A percentile compares a stretch with the other conserved stretches of the same genome.
Conservation (phyloP, 306 rosid species). For the Inga laurina region DNA sequence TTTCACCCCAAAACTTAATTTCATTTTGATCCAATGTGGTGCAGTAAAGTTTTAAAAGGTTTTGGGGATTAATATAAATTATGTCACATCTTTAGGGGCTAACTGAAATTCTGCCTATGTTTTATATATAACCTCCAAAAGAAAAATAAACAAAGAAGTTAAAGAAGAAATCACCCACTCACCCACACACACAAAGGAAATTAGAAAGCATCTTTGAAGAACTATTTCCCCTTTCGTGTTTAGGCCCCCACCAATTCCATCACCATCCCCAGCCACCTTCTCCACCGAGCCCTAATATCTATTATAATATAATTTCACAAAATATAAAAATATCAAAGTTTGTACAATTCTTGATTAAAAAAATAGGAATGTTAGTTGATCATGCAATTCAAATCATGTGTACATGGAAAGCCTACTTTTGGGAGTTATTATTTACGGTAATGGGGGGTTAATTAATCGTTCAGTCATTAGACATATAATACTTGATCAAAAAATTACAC, state of each 20-base stretch:
- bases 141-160: not conserved
- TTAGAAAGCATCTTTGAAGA: not conserved
- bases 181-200: not conserved
- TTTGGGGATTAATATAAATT: too few relatives aligned
- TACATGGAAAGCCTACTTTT: not conserved
- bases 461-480: not conserved
- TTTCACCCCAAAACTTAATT: too few relatives aligned
- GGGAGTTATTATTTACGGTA: not conserved
- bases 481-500: too few relatives aligned
- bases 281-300: not conserved
- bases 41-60: too few relatives aligned
- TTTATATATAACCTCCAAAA: not conserved
- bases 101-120: too few relatives aligned
- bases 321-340: not conserved
- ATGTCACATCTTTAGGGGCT: too few relatives aligned
- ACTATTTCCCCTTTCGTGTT: not conserved
- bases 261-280: not conserved
- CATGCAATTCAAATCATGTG: not conserved
- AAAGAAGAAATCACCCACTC: not conserved
- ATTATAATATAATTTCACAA: not conserved
- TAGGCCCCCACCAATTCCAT: not conserved
- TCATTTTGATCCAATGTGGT: too few relatives aligned
- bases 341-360: not conserved
- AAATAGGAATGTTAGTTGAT: not conserved
- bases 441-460: too few relatives aligned